These are phyloP conservation scores for Nakazawaea populi DNA, from an alignment of 805 yeast genomes.

Conservation along the genomic window DNA sequence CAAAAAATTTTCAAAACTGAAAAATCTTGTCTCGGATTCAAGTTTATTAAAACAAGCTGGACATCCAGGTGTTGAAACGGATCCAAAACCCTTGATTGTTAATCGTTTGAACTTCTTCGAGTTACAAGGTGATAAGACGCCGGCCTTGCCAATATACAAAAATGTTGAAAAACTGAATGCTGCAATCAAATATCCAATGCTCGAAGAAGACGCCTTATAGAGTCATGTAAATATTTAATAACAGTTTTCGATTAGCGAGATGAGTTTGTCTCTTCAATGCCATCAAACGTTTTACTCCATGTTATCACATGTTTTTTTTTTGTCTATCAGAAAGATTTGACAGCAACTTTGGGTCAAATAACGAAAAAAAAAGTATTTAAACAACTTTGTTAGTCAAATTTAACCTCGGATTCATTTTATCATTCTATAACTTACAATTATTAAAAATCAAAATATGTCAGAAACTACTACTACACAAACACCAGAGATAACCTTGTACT, in stretches of 20 bases:
- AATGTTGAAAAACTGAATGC: slow-evolving; percentile 59
- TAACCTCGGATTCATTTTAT: too few species aligned
- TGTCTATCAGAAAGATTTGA: too few species aligned
- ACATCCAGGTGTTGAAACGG: slow-evolving; percentile 27
- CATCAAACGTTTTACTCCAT: too few species aligned
- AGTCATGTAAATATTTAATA: neutral
- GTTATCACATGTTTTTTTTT: too few species aligned
- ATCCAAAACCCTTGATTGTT: slow-evolving; percentile 37
- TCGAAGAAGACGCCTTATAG: slow-evolving; percentile 9
- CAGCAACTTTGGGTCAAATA: too few species aligned
- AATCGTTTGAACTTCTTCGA: slow-evolving; percentile 29
- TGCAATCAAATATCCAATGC: slow-evolving; percentile 33
- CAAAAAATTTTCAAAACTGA: slow-evolving; percentile 24
- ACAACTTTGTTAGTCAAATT: too few species aligned
- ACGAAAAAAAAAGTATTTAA: too few species aligned
- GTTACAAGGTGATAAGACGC: slow-evolving; percentile 11
- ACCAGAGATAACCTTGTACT: slow-evolving; percentile 9
- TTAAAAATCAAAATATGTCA: neutral
- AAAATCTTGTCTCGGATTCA: slow-evolving; percentile 23
- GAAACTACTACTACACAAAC: neutral
- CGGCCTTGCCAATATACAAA: slow-evolving; percentile 49
- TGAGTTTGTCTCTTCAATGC: too few species aligned
- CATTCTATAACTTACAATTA: neutral
- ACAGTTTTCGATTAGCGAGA: neutral
- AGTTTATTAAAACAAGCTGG: slow-evolving; percentile 26